phyloP scores from a whole-genome alignment of 306 rosid species.

The Rosa chinensis region DNA sequence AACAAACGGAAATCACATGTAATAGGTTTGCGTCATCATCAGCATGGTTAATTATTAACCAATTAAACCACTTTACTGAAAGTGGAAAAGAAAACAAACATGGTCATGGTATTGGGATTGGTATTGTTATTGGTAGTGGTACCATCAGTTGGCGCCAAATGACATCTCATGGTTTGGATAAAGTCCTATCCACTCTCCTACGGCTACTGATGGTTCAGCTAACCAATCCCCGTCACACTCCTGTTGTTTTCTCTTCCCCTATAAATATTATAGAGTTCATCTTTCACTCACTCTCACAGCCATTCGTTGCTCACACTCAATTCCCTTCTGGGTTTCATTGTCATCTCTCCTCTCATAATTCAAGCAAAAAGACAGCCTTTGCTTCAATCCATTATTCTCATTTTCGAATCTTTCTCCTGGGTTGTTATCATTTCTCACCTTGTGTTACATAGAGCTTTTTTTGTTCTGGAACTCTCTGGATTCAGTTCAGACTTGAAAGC shows the following conservation, averaged over 20 bases:
- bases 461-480: not conserved
- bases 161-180: conserved; percentile 5
- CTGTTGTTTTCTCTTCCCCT: not conserved
- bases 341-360: conserved; percentile 3
- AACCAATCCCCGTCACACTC: not conserved
- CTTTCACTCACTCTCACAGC: not conserved
- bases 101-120: not conserved
- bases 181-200: conserved; percentile 11
- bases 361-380: not conserved
- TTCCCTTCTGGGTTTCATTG: not conserved
- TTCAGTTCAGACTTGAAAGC: not conserved
- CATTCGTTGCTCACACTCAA: not conserved
- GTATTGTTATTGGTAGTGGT: conserved; percentile 4
- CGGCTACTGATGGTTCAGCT: conserved; percentile 14
- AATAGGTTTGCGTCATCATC: not conserved
- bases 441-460: not conserved
- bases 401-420: not conserved
- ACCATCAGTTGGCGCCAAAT: conserved; percentile 38
- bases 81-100: not conserved
- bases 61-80: not conserved
- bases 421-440: conserved; percentile 3
- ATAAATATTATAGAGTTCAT: not conserved
- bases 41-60: not conserved
- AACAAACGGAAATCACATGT: not conserved
- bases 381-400: conserved; percentile 2